Evolutionary conservation across 176 grass and related monocot genomes (phyloP).

Genomic region (Zoysia pacifica): DNA sequence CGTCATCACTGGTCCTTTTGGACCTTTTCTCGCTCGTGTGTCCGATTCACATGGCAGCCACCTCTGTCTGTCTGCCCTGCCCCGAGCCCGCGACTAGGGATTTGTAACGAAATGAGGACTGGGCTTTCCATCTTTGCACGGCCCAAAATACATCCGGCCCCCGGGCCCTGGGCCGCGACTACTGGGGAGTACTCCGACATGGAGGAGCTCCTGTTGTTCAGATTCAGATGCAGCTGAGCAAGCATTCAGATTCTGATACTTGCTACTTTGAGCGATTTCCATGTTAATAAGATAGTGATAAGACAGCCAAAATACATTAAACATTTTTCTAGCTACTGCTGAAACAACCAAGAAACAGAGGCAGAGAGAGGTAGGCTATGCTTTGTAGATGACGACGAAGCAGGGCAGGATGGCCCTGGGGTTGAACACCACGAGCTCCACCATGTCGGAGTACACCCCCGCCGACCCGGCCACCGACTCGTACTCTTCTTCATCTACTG

Average conservation of each 20-base stretch:
- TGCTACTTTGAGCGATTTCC: too few relatives aligned
- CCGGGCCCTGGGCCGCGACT: not conserved
- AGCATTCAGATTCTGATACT: too few relatives aligned
- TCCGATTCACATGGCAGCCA: too few relatives aligned
- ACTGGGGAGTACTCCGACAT: too few relatives aligned
- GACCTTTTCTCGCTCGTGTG: too few relatives aligned
- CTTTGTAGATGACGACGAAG: constrained; percentile 92
- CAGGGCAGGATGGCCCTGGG: constrained; percentile 86
- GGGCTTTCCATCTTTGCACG: not conserved
- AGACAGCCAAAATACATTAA: not conserved
- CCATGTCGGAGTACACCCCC: constrained; percentile 64
- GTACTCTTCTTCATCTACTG: constrained; percentile 43
- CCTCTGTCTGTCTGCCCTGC: too few relatives aligned
- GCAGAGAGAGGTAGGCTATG: not conserved
- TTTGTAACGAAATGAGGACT: not conserved
- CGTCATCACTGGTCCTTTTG: too few relatives aligned
- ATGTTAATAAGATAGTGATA: too few relatives aligned
- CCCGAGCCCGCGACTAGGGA: too few relatives aligned
- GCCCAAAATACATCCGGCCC: not conserved
- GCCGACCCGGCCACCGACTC: constrained; percentile 62
- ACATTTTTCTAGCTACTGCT: not conserved
- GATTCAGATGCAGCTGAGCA: too few relatives aligned
- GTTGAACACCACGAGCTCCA: constrained; percentile 83
- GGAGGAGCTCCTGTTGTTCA: too few relatives aligned
- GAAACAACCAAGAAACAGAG: too few relatives aligned